Evolutionary conservation across 441 rosid genomes (phyloP).

Genomic region (Gossypium davidsonii): DNA sequence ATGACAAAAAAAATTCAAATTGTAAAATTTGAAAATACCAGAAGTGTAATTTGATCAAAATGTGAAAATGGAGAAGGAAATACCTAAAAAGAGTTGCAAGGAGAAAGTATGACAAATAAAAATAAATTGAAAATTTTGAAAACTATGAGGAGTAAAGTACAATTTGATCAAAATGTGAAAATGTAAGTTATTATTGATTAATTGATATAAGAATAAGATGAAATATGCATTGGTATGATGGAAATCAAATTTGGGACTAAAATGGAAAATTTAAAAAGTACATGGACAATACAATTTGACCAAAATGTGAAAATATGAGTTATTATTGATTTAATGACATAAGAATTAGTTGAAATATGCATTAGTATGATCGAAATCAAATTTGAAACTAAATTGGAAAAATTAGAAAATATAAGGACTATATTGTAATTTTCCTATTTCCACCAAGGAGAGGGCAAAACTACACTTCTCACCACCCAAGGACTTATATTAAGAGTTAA

Average conservation of each 20-base stretch:
- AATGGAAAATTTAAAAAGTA: background rate
- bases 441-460: background rate
- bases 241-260: background rate
- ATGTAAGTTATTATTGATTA: background rate
- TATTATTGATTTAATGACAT: background rate
- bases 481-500: too few relatives aligned
- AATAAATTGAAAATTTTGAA: background rate
- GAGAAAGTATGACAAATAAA: background rate
- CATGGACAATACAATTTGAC: background rate
- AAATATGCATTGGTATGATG: background rate
- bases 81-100: background rate
- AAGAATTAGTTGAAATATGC: background rate
- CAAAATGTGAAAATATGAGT: background rate
- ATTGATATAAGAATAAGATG: background rate
- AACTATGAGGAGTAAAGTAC: background rate
- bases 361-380: background rate
- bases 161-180: background rate
- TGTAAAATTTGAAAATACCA: background rate
- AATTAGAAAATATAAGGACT: background rate
- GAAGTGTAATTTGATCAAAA: background rate
- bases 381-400: background rate
- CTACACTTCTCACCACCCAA: too few relatives aligned
- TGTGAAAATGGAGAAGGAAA: background rate
- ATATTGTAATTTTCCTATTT: too few relatives aligned
- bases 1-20: too few relatives aligned